Conservation (phyloP, 768 basidiomycete genomes). For the Tulasnella calospora region DNA sequence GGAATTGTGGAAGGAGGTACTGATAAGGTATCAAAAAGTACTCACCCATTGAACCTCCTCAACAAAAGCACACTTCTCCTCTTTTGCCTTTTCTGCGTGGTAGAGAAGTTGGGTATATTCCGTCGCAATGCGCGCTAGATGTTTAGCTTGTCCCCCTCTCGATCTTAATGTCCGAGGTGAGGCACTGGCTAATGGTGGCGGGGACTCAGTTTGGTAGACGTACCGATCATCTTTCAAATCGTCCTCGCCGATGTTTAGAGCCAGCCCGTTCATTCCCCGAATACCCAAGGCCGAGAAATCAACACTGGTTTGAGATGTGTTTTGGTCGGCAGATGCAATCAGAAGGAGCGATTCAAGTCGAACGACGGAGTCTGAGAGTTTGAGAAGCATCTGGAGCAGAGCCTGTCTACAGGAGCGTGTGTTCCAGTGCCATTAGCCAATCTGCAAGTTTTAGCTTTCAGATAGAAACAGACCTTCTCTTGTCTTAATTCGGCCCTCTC, state of each 20-base stretch:
- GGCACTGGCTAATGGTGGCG: too few species aligned
- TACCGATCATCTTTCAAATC: slow-evolving; percentile 20
- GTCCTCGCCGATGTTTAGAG: slow-evolving; percentile 26
- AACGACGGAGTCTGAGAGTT: slow-evolving; percentile 85
- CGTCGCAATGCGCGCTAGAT: slow-evolving; percentile 74
- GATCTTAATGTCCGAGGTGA: slow-evolving; percentile 40
- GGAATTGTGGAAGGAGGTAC: slow-evolving; percentile 34
- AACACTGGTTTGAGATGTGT: slow-evolving; percentile 38
- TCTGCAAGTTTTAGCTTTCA: neutral
- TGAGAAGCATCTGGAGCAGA: slow-evolving; percentile 78
- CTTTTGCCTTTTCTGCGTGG: slow-evolving; percentile 73
- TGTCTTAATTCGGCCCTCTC: slow-evolving; percentile 73
- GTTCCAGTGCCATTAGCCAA: slow-evolving; percentile 2
- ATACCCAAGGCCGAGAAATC: slow-evolving; percentile 23
- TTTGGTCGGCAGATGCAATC: slow-evolving; percentile 53
- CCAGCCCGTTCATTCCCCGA: slow-evolving; percentile 21
- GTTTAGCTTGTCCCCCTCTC: slow-evolving; percentile 65
- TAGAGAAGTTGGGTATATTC: slow-evolving; percentile 94
- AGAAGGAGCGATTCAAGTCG: slow-evolving; percentile 82
- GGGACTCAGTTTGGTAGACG: neutral
- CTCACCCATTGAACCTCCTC: slow-evolving; percentile 80
- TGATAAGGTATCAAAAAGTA: slow-evolving; percentile 22
- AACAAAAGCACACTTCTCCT: slow-evolving; percentile 73
- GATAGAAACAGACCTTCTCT: slow-evolving; percentile 59
- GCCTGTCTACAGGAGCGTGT: slow-evolving; percentile 46